These are phyloP conservation scores for Aspergillus sp. DNA, from an alignment of 2,329 filamentous ascomycete species.

Conservation along the genomic window DNA sequence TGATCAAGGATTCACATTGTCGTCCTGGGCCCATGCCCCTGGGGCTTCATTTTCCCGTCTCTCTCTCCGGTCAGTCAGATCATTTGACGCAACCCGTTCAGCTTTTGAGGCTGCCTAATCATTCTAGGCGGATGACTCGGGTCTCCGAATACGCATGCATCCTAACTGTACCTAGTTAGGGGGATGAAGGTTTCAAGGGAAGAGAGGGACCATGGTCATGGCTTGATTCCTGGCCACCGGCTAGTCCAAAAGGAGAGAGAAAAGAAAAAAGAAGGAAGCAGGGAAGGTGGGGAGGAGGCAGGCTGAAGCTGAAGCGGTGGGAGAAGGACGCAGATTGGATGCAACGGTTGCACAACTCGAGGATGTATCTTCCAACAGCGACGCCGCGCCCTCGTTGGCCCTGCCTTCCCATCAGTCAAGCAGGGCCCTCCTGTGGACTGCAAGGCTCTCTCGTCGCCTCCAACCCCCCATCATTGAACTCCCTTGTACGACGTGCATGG, in stretches of 20 bases:
- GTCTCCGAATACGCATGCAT: background rate
- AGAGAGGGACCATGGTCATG: background rate
- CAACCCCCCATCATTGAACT: conserved; percentile 5
- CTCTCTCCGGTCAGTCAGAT: background rate
- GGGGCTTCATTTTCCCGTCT: conserved; percentile 1
- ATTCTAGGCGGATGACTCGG: conserved; percentile 4
- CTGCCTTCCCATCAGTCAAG: conserved; percentile 3
- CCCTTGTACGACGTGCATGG: conserved; percentile 25
- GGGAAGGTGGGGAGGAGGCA: background rate
- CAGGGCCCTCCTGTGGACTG: conserved; percentile 10
- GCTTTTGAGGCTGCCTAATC: background rate
- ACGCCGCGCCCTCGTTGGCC: conserved; percentile 13
- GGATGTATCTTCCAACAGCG: conserved; percentile 10
- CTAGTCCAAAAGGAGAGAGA: background rate
- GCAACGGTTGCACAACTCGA: conserved; percentile 15
- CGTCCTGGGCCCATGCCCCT: conserved; percentile 1
- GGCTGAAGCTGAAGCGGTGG: conserved; percentile 7
- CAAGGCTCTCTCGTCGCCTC: conserved; percentile 6
- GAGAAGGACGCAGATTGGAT: conserved; percentile 18
- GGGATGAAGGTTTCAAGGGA: background rate
- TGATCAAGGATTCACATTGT: background rate
- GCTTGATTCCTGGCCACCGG: conserved; percentile 3
- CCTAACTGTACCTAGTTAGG: background rate
- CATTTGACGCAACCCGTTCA: conserved; percentile 9
- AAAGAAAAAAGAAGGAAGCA: background rate